Evolutionary conservation across 768 basidiomycete species (phyloP).

Genomic region (Guyanaporus albipodus): DNA sequence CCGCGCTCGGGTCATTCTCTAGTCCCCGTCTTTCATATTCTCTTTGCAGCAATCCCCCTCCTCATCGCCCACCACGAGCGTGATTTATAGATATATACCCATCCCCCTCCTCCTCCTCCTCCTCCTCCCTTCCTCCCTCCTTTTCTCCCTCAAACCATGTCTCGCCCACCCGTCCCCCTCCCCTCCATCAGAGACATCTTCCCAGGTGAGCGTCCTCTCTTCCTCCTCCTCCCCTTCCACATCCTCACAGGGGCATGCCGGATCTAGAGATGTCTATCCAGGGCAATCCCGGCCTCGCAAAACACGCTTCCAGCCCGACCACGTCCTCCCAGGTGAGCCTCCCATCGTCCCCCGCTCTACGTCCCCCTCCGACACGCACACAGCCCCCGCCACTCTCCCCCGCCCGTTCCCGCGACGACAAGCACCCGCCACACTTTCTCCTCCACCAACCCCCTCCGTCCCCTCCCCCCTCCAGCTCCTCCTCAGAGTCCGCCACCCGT

Average conservation of each 20-base stretch:
- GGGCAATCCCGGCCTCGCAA: neutral
- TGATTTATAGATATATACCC: constrained; percentile 18
- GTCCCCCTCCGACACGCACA: neutral
- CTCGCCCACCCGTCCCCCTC: constrained; percentile 32
- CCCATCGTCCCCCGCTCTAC: constrained; percentile 5
- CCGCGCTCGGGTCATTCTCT: constrained; percentile 19
- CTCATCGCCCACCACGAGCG: too few species aligned
- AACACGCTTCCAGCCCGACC: neutral
- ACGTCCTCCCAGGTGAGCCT: constrained; percentile 5
- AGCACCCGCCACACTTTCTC: neutral
- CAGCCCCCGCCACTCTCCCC: constrained; percentile 2
- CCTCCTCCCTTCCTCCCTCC: neutral
- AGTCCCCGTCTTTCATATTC: constrained; percentile 18
- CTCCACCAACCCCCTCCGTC: constrained; percentile 18
- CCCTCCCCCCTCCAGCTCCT: constrained; percentile 26
- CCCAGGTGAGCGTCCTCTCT: constrained; percentile 36
- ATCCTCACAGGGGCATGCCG: constrained; percentile 7
- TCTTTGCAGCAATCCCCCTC: constrained; percentile 9
- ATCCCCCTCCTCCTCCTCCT: neutral
- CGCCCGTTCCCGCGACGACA: neutral
- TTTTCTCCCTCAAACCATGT: constrained; percentile 8
- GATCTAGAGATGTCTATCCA: constrained; percentile 23
- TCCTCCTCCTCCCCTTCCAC: neutral
- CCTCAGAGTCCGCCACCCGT: constrained; percentile 26
- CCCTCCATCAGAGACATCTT: constrained; percentile 56